phyloP scores from a whole-genome alignment of 352 stramenopile species.

The Phytophthora aleatoria region DNA sequence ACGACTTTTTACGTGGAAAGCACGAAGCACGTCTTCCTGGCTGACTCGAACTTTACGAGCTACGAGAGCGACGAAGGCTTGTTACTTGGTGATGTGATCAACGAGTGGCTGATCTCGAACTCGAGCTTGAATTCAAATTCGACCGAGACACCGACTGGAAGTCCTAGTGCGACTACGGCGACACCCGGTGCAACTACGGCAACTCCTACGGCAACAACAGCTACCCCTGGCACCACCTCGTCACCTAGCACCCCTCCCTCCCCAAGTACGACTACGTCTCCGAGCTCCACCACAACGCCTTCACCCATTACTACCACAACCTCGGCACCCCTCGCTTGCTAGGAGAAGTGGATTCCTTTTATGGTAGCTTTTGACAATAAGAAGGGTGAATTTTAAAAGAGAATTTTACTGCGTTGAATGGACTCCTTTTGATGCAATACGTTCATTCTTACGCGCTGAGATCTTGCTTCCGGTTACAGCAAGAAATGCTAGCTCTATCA shows the following conservation, averaged over 20 bases:
- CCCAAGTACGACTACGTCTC: slow-evolving; percentile 4
- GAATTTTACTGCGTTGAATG: too few species aligned
- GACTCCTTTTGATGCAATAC: too few species aligned
- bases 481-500: too few species aligned
- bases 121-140: slow-evolving; percentile 26
- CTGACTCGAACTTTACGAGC: slow-evolving; percentile 30
- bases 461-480: too few species aligned
- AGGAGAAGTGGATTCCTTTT: not conserved
- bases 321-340: slow-evolving; percentile 19
- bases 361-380: too few species aligned
- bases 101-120: slow-evolving; percentile 37
- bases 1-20: slow-evolving; percentile 40
- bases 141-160: slow-evolving; percentile 15
- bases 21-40: slow-evolving; percentile 37
- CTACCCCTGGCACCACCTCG: not conserved
- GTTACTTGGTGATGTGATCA: slow-evolving; percentile 36
- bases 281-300: not conserved
- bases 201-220: slow-evolving; percentile 5
- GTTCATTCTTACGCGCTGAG: too few species aligned
- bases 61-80: slow-evolving; percentile 34
- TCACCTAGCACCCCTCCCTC: slow-evolving; percentile 9
- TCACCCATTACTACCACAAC: slow-evolving; percentile 4
- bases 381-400: too few species aligned
- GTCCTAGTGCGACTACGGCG: slow-evolving; percentile 1
- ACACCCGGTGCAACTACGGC: slow-evolving; percentile 1